These are phyloP conservation scores for Tylopilus felleus DNA, from an alignment of 768 basidiomycete genomes.

Conservation along the genomic window DNA sequence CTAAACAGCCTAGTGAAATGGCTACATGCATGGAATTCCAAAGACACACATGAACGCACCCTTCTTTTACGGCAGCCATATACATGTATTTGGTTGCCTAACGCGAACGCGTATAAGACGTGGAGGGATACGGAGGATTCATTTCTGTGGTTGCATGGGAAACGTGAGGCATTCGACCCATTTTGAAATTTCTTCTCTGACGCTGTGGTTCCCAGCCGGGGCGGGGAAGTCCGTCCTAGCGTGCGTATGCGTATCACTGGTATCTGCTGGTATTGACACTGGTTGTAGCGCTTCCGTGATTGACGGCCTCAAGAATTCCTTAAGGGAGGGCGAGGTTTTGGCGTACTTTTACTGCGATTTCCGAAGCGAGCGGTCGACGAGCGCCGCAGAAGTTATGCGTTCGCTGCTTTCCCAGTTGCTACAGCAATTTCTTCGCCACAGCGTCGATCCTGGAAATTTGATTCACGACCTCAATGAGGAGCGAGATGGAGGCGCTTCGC, in stretches of 20 bases:
- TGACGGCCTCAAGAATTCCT: neutral
- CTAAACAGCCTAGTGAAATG: constrained; percentile 1
- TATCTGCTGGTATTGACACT: neutral
- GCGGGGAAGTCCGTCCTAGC: constrained; percentile 16
- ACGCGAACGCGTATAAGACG: no score
- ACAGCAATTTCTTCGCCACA: neutral
- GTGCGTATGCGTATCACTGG: neutral
- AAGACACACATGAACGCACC: neutral
- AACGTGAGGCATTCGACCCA: neutral
- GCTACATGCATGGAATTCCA: constrained; percentile 5
- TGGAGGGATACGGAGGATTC: no score
- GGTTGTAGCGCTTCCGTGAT: constrained; percentile 14
- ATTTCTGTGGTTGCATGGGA: neutral
- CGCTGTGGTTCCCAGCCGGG: constrained; percentile 3
- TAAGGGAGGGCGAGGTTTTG: constrained; percentile 1
- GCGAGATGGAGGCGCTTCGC: neutral
- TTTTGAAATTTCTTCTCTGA: neutral
- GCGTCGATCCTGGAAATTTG: neutral
- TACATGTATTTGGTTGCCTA: constrained; percentile 11
- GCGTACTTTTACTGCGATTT: constrained; percentile 24
- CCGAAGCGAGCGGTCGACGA: neutral
- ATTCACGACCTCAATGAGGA: neutral
- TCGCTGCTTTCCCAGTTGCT: constrained; percentile 19
- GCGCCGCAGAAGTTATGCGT: constrained; percentile 9
- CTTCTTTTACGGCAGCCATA: neutral